Evolutionary conservation across 75 land plant species (phyloP).

Genomic region (Chamaecyparis obtusa): DNA sequence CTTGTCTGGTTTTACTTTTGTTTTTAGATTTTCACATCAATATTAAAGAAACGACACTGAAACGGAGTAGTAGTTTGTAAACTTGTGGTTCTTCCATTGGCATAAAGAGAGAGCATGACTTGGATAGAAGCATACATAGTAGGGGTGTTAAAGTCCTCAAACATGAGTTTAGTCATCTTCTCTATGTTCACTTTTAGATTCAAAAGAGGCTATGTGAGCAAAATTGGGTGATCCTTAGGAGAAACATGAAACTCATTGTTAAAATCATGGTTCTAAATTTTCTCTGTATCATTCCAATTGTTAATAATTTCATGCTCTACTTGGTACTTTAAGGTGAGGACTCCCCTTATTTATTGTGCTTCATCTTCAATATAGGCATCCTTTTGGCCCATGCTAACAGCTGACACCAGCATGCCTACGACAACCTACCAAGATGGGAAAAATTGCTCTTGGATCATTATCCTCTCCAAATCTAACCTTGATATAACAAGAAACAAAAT

Average conservation of each 20-base stretch:
- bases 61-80: background rate
- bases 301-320: conserved; percentile 29
- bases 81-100: conserved; percentile 84
- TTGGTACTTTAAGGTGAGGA: conserved; percentile 23
- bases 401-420: conserved; percentile 43
- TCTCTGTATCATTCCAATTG: conserved; percentile 95
- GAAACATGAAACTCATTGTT: conserved; percentile 75
- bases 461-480: conserved; percentile 59
- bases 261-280: conserved; percentile 86
- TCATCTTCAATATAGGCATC: conserved; percentile 56
- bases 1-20: background rate
- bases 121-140: conserved; percentile 81
- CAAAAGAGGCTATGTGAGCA: conserved; percentile 72
- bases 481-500: background rate
- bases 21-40: background rate
- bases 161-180: conserved; percentile 46
- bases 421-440: conserved; percentile 39
- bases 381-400: conserved; percentile 50
- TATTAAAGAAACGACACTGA: background rate
- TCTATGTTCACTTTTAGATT: conserved; percentile 51
- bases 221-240: conserved; percentile 66
- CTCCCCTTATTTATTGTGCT: conserved; percentile 31
- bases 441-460: conserved; percentile 49
- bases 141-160: conserved; percentile 52
- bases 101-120: conserved; percentile 79